Conservation (phyloP, 495 filamentous ascomycete species). For the Rostrohypoxylon terebratum region DNA sequence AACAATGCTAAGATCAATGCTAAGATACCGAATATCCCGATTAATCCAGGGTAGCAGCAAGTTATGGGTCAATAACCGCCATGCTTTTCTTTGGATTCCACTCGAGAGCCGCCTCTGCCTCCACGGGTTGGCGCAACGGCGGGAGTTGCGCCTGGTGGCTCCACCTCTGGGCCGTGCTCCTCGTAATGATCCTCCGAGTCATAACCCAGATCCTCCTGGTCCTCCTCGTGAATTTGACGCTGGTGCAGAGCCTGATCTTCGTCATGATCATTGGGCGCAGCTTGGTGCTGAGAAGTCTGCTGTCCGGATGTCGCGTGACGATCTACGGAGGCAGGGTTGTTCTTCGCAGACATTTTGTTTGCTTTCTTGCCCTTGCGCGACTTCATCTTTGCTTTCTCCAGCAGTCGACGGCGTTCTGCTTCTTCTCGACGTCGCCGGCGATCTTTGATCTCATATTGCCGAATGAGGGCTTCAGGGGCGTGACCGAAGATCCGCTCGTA, state of each 20-base stretch:
- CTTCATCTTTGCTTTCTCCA: constrained; percentile 97
- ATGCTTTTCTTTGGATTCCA: neutral
- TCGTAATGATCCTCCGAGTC: constrained; percentile 46
- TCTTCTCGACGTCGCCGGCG: constrained; percentile 82
- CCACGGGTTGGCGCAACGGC: neutral
- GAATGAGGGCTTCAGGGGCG: constrained; percentile 84
- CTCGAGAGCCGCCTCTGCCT: neutral
- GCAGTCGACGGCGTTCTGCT: constrained; percentile 82
- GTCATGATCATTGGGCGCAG: constrained; percentile 47
- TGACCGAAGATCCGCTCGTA: constrained; percentile 88
- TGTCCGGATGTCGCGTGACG: constrained; percentile 42
- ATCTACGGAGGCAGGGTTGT: constrained; percentile 51
- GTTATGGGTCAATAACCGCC: constrained; percentile 26
- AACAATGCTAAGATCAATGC: constrained; percentile 23
- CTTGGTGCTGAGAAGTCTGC: constrained; percentile 38
- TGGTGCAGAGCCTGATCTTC: constrained; percentile 56
- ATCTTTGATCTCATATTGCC: constrained; percentile 95
- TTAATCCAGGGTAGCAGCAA: neutral
- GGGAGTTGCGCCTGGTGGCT: constrained; percentile 12
- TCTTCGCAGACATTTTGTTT: constrained; percentile 72
- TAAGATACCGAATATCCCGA: constrained; percentile 12
- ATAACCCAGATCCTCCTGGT: constrained; percentile 36
- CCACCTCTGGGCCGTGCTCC: constrained; percentile 26
- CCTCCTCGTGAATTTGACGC: constrained; percentile 51
- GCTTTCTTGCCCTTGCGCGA: constrained; percentile 81